Evolutionary conservation across 2,329 filamentous ascomycete genomes (phyloP).

Genomic region (Aspergillus chevalieri): DNA sequence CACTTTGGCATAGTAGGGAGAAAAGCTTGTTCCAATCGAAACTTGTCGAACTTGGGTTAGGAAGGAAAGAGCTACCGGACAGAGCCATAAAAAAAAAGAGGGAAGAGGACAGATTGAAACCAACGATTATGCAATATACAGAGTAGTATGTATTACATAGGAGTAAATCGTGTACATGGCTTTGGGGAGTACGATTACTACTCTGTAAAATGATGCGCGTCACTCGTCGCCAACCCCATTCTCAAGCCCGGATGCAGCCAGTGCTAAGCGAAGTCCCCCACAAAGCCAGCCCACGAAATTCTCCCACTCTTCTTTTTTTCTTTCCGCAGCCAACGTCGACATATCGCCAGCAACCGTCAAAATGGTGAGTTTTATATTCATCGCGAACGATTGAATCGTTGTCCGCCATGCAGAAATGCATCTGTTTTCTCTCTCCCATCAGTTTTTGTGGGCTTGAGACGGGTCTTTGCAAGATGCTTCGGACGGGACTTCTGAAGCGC

Average conservation of each 20-base stretch:
- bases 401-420: slow-evolving; percentile 6
- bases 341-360: slow-evolving; percentile 35
- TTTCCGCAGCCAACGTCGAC: slow-evolving; percentile 30
- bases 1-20: too few species aligned
- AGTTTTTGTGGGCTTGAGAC: slow-evolving; percentile 17
- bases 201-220: too few species aligned
- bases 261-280: slow-evolving; percentile 40
- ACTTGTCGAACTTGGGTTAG: too few species aligned
- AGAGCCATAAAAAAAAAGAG: too few species aligned
- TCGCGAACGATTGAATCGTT: slow-evolving; percentile 17
- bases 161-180: too few species aligned
- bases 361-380: slow-evolving; percentile 38
- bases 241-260: slow-evolving; percentile 27
- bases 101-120: too few species aligned
- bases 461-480: slow-evolving; percentile 99
- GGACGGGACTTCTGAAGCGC: slow-evolving; percentile 86
- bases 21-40: too few species aligned
- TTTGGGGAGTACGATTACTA: too few species aligned
- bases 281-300: slow-evolving; percentile 34
- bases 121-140: too few species aligned
- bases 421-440: slow-evolving; percentile 2
- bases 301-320: slow-evolving; percentile 16
- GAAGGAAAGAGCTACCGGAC: too few species aligned
- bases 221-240: slow-evolving; percentile 37
- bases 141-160: too few species aligned